Evolutionary conservation across 2,329 filamentous ascomycete genomes (phyloP).

Genomic region (Fusarium anthophilum): DNA sequence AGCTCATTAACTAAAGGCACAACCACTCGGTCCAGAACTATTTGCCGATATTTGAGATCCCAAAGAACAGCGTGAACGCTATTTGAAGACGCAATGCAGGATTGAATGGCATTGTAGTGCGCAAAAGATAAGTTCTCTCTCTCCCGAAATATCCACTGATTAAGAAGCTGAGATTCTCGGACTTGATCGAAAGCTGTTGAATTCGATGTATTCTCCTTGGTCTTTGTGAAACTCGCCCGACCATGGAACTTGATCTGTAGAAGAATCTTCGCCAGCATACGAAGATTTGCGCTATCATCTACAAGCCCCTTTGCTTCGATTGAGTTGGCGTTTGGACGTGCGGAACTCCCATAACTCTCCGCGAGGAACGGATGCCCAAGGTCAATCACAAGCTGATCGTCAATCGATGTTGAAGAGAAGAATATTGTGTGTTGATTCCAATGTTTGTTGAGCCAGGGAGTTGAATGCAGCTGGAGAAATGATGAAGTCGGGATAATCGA

Average conservation of each 20-base stretch:
- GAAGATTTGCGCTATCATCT: background rate
- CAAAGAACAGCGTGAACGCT: background rate
- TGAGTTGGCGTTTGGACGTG: fast-evolving
- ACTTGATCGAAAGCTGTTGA: background rate
- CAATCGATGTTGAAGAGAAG: background rate
- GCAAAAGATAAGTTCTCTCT: background rate
- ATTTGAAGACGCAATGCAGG: background rate
- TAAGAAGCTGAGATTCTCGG: background rate
- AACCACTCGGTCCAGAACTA: background rate
- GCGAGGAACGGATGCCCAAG: background rate
- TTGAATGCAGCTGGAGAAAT: background rate
- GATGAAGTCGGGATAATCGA: background rate
- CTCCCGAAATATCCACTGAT: background rate
- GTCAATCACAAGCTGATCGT: background rate
- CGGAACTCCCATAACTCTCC: fast-evolving
- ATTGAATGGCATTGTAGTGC: background rate
- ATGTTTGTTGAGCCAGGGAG: background rate
- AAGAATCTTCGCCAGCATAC: background rate
- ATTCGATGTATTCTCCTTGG: background rate
- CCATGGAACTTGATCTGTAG: background rate
- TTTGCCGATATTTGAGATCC: background rate
- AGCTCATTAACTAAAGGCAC: background rate
- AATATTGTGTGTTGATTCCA: background rate
- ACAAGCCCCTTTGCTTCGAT: background rate
- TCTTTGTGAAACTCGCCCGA: background rate